These are phyloP conservation scores for Neofusicoccum sp. DNA, from an alignment of 2,329 filamentous ascomycete genomes.

Conservation along the genomic window DNA sequence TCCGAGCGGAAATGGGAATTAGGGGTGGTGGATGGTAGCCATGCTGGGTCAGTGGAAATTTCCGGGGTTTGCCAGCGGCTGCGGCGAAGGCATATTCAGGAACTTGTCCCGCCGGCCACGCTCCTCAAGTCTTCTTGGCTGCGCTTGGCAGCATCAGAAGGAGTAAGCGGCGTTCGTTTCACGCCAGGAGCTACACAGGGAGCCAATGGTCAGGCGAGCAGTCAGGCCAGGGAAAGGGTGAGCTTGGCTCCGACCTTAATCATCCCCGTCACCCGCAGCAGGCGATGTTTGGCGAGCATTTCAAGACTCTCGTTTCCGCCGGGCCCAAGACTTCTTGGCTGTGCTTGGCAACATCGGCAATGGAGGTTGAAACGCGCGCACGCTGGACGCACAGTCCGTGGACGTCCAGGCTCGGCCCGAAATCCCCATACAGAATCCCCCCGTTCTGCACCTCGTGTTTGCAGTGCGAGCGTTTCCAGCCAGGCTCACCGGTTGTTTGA, in stretches of 20 bases:
- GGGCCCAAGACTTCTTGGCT: background rate
- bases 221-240: background rate
- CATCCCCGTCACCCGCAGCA: too few species aligned
- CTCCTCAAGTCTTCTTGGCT: conserved; percentile 11
- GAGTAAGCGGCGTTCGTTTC: background rate
- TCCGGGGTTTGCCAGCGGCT: background rate
- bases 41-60: background rate
- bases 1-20: background rate
- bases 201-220: background rate
- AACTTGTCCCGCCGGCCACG: background rate
- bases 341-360: conserved; percentile 7
- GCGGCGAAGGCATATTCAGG: background rate
- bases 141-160: conserved; percentile 8
- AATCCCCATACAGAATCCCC: background rate
- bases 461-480: background rate
- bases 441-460: conserved; percentile 3
- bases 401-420: conserved; percentile 14
- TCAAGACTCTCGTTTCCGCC: background rate
- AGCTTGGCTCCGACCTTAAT: conserved; percentile 9
- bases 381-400: too few species aligned
- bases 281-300: background rate
- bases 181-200: background rate
- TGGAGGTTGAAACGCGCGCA: background rate
- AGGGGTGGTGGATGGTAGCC: background rate
- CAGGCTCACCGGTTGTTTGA: background rate